A percentile compares a stretch with the other conserved stretches of the same genome.
These are phyloP conservation scores for Blastomyces gilchristii DNA, from an alignment of 2,329 filamentous ascomycete species.

Conservation along the genomic window DNA sequence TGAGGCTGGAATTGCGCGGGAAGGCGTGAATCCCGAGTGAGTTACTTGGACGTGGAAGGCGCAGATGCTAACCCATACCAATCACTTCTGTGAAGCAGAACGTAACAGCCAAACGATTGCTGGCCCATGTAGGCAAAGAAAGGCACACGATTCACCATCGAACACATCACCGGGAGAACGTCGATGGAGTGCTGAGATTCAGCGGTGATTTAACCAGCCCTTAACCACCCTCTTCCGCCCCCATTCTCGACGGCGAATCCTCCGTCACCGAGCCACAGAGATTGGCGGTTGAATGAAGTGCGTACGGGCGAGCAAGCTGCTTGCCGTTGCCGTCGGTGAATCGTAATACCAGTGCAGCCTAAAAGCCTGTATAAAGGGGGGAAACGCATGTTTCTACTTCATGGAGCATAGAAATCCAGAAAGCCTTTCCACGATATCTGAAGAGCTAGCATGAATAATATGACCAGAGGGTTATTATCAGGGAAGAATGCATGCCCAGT, in stretches of 20 bases:
- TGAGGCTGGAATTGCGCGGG: background rate
- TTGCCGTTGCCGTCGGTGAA: background rate
- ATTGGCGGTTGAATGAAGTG: background rate
- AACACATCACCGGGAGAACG: background rate
- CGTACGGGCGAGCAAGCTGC: background rate
- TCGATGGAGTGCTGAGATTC: background rate
- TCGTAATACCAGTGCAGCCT: background rate
- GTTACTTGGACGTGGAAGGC: background rate
- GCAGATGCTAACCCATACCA: background rate
- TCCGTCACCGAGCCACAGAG: background rate
- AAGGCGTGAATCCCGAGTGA: background rate
- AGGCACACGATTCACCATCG: background rate
- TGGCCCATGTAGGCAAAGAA: background rate
- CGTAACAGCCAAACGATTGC: background rate
- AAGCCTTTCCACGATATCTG: background rate
- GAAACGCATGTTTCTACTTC: background rate
- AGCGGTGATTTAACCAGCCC: background rate
- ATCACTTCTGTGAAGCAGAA: background rate
- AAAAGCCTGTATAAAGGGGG: background rate
- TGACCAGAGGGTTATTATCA: background rate
- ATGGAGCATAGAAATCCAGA: background rate
- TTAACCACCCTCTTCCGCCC: background rate
- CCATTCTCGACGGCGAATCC: background rate
- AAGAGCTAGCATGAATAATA: background rate
- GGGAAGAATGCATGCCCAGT: background rate